Conservation (phyloP, 768 basidiomycete genomes). For the Lactarius quietus region DNA sequence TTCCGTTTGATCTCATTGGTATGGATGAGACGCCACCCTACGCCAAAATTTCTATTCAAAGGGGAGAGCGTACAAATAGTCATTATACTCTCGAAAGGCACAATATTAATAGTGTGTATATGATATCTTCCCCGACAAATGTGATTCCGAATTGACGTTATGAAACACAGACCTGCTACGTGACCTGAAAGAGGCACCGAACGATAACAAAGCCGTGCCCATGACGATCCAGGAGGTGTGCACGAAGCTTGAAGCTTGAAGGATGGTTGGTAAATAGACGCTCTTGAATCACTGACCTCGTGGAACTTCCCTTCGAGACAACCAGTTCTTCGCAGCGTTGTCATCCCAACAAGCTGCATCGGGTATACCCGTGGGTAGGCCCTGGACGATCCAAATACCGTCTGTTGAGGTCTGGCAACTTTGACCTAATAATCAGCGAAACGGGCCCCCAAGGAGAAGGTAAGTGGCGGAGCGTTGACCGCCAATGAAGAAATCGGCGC, state of each 20-base stretch:
- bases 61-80: slow-evolving; percentile 45
- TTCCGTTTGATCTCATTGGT: slow-evolving; percentile 80
- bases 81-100: slow-evolving; percentile 59
- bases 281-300: slow-evolving; percentile 72
- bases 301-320: slow-evolving; percentile 43
- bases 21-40: slow-evolving; percentile 76
- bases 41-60: slow-evolving; percentile 72
- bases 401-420: too few species aligned
- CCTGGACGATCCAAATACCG: too few species aligned
- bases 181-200: slow-evolving; percentile 53
- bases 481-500: too few species aligned
- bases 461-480: too few species aligned
- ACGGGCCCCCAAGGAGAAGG: too few species aligned
- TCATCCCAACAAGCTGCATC: too few species aligned
- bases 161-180: slow-evolving; percentile 55
- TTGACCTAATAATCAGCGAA: too few species aligned
- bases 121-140: background rate
- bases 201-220: slow-evolving; percentile 42
- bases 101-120: slow-evolving; percentile 67
- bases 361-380: too few species aligned
- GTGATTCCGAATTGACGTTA: background rate
- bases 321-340: slow-evolving; percentile 39
- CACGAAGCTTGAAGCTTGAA: slow-evolving; percentile 57
- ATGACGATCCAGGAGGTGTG: slow-evolving; percentile 59
- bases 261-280: slow-evolving; percentile 72